Base-by-base conservation (phyloP, 1,284 basidiomycete species). In the Lignosus rhinocerotis region DNA sequence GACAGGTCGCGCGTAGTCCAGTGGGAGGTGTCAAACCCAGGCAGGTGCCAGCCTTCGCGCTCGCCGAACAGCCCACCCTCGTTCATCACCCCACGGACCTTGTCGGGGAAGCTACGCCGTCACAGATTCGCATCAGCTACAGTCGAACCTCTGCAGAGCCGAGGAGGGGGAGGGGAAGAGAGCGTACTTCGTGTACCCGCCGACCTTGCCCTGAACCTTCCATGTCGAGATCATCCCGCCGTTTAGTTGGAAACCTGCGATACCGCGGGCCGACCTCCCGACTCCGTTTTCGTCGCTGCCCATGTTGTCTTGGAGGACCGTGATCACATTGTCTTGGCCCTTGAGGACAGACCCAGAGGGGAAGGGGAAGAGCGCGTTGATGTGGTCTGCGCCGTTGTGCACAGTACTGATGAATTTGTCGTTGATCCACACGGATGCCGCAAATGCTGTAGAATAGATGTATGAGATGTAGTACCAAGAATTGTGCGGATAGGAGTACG, bases 31-130 rank as follows among this genome's bases (percentile, higher is more conserved):
- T 90, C 78, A 70, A 86, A 92, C 8, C 82, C 84, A 1, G 91
- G 92, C 8, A 93, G 80, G 71, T 93, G 91, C 90, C 92, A 93
- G 16, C 92, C 91, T 59, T 80, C 65, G 38, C 92, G 84, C 70
- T 94, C 92, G 41, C 85, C 88, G 56, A 84, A 88, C 6, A 92
- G 78, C 5, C 92, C 92, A 14, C 92, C 92, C 73, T 93, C 91
- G 64, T 93, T 93, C 53, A 91, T 76, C 16, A 90, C 68, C 51
- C 86, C 85, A 38, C 90, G 81, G n/a, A 81, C 76, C 70, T 82
- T 86, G 71, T 93, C 92, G 0, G 78, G 87, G 75, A 78, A 91
- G 61, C 83, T 87, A 60, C 14, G 16, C 11, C 12, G 11, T 12
- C 8, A 14, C 25, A 25, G 2, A 25, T 2, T 25, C 25, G 25